Evolutionary conservation across 1,284 basidiomycete species (phyloP).

Genomic region (Boletus albobrunnescens): DNA sequence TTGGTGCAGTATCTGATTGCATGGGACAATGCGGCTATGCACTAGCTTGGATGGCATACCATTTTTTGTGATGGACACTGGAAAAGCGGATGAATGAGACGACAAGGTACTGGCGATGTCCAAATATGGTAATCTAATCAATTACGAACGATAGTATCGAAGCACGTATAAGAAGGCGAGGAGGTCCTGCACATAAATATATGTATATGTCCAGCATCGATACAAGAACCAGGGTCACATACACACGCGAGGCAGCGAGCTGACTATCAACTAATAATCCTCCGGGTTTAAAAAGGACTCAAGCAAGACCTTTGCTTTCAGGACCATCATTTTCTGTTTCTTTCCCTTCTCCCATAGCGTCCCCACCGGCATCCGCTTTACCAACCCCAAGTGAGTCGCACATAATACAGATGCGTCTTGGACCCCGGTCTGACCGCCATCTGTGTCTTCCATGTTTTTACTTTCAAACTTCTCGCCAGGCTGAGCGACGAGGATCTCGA

Average conservation of each 20-base stretch:
- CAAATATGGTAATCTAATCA: no score
- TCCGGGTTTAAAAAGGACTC: neutral
- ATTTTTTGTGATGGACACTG: no score
- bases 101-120: no score
- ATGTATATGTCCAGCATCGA: no score
- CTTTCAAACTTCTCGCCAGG: neutral
- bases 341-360: neutral
- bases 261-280: constrained; percentile 6
- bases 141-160: no score
- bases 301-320: neutral
- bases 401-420: neutral
- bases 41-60: no score
- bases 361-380: neutral
- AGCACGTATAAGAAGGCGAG: no score
- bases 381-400: neutral
- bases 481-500: neutral
- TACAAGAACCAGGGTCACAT: no score
- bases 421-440: neutral
- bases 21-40: no score
- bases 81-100: no score
- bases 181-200: no score
- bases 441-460: neutral
- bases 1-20: no score
- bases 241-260: neutral
- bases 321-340: neutral